A percentile compares a stretch with the other conserved stretches of the same genome.
These are phyloP conservation scores for Macrolepiota albuminosa DNA, from an alignment of 768 basidiomycete genomes.

Conservation along the genomic window DNA sequence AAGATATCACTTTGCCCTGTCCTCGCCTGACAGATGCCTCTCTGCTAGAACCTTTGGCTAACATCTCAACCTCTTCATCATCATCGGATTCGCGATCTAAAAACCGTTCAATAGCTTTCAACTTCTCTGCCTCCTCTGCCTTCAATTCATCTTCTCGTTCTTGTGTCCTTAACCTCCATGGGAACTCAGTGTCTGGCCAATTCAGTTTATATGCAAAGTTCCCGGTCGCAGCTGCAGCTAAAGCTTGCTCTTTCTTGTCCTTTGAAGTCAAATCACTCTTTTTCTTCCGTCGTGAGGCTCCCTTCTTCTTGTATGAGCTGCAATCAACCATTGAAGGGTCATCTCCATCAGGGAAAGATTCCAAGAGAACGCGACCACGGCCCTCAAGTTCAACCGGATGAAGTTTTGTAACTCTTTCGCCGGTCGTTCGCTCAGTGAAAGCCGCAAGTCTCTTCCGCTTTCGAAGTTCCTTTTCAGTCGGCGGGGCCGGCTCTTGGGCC, in stretches of 20 bases:
- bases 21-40: slow-evolving; percentile 30
- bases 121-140: slow-evolving; percentile 53
- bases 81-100: slow-evolving; percentile 70
- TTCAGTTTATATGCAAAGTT: slow-evolving; percentile 49
- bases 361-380: slow-evolving; percentile 66
- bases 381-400: slow-evolving; percentile 62
- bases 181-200: slow-evolving; percentile 78
- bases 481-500: slow-evolving; percentile 28
- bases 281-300: slow-evolving; percentile 41
- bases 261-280: slow-evolving; percentile 35
- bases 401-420: slow-evolving; percentile 37
- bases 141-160: slow-evolving; percentile 48
- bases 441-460: slow-evolving; percentile 68
- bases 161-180: slow-evolving; percentile 65
- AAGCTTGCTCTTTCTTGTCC: slow-evolving; percentile 27
- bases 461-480: slow-evolving; percentile 56
- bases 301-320: slow-evolving; percentile 36
- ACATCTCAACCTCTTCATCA: slow-evolving; percentile 38
- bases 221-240: slow-evolving; percentile 22
- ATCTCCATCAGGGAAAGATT: slow-evolving; percentile 40
- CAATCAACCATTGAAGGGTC: slow-evolving; percentile 23
- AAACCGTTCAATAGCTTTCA: slow-evolving; percentile 66
- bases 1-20: slow-evolving; percentile 58
- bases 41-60: slow-evolving; percentile 8
- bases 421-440: slow-evolving; percentile 41